Evolutionary conservation across 352 stramenopile genomes (phyloP), one percentile per base, ranked within the genome.

Genomic region (Pythium monospermum): DNA sequence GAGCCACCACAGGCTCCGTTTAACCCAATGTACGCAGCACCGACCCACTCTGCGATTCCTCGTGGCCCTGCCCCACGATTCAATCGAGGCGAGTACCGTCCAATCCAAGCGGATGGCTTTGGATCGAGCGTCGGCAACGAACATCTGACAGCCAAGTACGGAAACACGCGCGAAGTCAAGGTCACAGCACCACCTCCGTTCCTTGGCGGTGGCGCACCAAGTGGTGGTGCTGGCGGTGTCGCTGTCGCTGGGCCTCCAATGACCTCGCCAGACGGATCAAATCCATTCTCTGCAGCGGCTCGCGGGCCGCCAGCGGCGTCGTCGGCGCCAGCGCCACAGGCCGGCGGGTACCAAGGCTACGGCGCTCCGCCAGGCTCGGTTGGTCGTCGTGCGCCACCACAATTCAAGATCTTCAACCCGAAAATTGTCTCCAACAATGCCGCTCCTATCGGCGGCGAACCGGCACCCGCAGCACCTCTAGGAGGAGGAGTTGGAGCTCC

Each of bases 341-440:
- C 50, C 1, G 69, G 71, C 3, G 73, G 62, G 1, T 83, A 83
- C 50, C 49, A 57, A 31, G 66, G 60, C 37, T 67, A 68, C 28
- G 57, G 66, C 15, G 57, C 67, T 33, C 58, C 66, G 8, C 65
- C 64, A 21, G 42, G 61, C 44, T 53, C 49, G n/a, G 46, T 33
- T 41, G 45, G 45, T 6, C 44, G 51, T 41, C 35, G 18, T 10
- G 66, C 63, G 0, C 66, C 79, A 4, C 79, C 82, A 39, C 83
- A 93, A 55, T 93, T 93, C 58, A 93, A 91, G 69, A 93, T 93
- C 57, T 93, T 93, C 39, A 93, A 91, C 53, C 83, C 83, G 12
- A 85, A 85, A 59, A 49, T 85, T 18, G 70, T 72, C n/a, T 44
- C 57, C 8, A 69, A 55, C 33, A 67, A 68, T 32, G 62, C 68